phyloP scores from a whole-genome alignment of 75 land plant genomes.

The Isoetes taiwanensis region DNA sequence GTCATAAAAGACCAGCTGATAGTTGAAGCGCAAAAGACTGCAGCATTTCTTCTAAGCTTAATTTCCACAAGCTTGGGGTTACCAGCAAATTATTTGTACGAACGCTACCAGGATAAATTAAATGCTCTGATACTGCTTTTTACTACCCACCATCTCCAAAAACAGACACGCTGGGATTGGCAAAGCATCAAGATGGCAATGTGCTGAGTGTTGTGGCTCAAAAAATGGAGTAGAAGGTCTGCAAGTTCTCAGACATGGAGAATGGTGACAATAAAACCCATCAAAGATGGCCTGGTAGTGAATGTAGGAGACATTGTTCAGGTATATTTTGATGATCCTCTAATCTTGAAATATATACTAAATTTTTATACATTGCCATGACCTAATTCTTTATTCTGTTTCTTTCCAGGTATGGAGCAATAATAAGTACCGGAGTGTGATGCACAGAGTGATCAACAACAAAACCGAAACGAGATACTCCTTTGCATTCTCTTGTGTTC shows the following conservation, averaged over 20 bases:
- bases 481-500: constrained; percentile 7
- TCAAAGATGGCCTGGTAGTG: constrained; percentile 54
- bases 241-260: constrained; percentile 49
- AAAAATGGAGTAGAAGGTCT: constrained; percentile 60
- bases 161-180: constrained; percentile 59
- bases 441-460: constrained; percentile 2
- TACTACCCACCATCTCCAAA: constrained; percentile 15
- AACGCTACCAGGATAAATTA: constrained; percentile 4
- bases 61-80: constrained; percentile 55
- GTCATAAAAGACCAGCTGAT: constrained; percentile 37
- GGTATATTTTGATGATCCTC: too few relatives aligned
- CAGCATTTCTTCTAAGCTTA: constrained; percentile 26
- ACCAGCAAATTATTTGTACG: constrained; percentile 20
- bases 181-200: constrained; percentile 53
- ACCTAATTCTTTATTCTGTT: too few relatives aligned
- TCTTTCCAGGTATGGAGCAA: constrained; percentile 3
- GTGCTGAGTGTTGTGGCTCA: constrained; percentile 50
- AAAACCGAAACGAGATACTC: background rate
- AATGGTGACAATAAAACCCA: constrained; percentile 63
- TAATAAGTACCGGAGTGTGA: background rate
- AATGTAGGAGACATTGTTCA: constrained; percentile 64
- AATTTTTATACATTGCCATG: too few relatives aligned
- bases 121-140: background rate
- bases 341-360: too few relatives aligned
- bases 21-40: constrained; percentile 33